phyloP scores from a whole-genome alignment of 768 basidiomycete species.

The Podaxis sp. region DNA sequence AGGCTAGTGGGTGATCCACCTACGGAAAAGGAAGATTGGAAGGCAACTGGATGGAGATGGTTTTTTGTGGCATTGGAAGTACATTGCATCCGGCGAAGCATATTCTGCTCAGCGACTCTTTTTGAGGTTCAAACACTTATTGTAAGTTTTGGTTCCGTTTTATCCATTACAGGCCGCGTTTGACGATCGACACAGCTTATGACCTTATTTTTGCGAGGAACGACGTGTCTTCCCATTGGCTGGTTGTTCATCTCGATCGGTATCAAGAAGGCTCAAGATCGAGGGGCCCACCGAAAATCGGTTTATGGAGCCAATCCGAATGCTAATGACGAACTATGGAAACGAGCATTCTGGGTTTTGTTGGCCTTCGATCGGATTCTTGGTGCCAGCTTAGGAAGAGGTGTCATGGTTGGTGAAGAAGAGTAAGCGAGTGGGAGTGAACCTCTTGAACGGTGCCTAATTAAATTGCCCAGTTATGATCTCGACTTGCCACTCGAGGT shows the following conservation, averaged over 20 bases:
- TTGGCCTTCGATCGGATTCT: constrained; percentile 59
- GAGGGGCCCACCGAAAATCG: constrained; percentile 72
- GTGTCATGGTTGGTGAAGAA: constrained; percentile 60
- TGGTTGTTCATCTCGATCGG: constrained; percentile 59
- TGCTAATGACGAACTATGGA: constrained; percentile 71
- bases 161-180: neutral
- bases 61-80: constrained; percentile 42
- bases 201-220: constrained; percentile 54
- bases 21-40: constrained; percentile 41
- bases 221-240: constrained; percentile 44
- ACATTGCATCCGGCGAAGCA: constrained; percentile 47
- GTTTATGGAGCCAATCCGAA: constrained; percentile 47
- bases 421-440: constrained; percentile 44
- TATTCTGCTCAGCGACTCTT: constrained; percentile 55
- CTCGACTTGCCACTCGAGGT: constrained; percentile 80
- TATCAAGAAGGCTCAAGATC: constrained; percentile 66
- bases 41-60: constrained; percentile 60
- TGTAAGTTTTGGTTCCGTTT: constrained; percentile 18
- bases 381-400: constrained; percentile 53
- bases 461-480: constrained; percentile 64
- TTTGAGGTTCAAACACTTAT: constrained; percentile 59
- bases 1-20: neutral
- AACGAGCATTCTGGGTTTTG: constrained; percentile 76
- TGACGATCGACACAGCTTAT: constrained; percentile 39
- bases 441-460: constrained; percentile 8